phyloP scores from a whole-genome alignment of 345 rosid genomes.

The Psidium guajava region DNA sequence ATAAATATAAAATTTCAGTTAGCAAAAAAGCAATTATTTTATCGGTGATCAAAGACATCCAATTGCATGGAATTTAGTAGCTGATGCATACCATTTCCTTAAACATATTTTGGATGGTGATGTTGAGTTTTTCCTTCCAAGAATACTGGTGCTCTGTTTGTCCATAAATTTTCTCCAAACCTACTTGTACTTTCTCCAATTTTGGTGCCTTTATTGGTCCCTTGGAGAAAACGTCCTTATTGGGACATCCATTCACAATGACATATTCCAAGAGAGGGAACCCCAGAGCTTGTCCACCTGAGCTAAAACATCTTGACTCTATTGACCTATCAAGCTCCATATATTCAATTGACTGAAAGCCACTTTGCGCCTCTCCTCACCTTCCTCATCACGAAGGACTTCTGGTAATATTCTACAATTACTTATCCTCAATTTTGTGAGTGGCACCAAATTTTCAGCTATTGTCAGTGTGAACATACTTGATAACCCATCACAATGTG shows the following conservation, averaged over 20 bases:
- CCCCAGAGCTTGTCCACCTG: neutral
- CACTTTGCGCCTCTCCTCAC: neutral
- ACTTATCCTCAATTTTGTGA: neutral
- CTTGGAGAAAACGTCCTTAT: rapidly evolving
- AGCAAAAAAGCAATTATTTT: neutral
- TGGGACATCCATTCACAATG: neutral
- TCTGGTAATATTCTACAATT: no score
- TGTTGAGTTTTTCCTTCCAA: neutral
- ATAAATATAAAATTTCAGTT: neutral
- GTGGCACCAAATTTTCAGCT: neutral
- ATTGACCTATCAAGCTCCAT: neutral
- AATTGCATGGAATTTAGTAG: neutral
- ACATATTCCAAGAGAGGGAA: neutral
- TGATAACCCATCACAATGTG: neutral
- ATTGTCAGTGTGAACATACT: neutral
- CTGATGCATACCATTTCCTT: neutral
- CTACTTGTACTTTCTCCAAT: rapidly evolving
- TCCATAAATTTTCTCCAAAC: rapidly evolving
- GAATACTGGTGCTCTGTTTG: rapidly evolving
- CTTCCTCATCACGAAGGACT: neutral
- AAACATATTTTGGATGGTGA: neutral
- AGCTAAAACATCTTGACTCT: neutral
- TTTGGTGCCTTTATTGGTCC: neutral
- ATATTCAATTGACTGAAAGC: neutral
- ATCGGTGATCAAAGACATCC: rapidly evolving